Evolutionary conservation across 805 yeast species (phyloP).

Genomic region (Ogataea angusta): DNA sequence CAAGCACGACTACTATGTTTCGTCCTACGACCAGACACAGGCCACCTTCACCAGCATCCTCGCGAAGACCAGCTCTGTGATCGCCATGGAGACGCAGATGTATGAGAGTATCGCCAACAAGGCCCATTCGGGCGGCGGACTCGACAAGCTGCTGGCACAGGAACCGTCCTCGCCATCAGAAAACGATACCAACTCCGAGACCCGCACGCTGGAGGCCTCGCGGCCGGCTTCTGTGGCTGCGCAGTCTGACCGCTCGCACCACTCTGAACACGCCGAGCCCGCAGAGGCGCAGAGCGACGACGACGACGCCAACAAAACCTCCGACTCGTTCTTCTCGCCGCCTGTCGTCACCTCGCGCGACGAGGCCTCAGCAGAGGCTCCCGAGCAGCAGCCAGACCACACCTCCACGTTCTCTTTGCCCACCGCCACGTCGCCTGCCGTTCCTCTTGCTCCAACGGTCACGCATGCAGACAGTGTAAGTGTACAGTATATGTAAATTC

Average conservation of each 20-base stretch:
- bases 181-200: not conserved
- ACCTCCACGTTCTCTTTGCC: constrained; percentile 24
- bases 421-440: constrained; percentile 14
- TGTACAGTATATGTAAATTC: constrained; percentile 4
- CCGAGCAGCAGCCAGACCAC: constrained; percentile 8
- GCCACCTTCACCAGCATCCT: constrained; percentile 56
- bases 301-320: constrained; percentile 12
- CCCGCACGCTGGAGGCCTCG: not conserved
- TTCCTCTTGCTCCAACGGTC: constrained; percentile 1
- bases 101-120: constrained; percentile 78
- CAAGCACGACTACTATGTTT: constrained; percentile 71
- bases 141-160: constrained; percentile 46
- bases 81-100: constrained; percentile 77
- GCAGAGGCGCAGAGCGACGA: not conserved
- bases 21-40: constrained; percentile 59
- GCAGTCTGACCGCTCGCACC: not conserved
- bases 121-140: constrained; percentile 86
- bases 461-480: constrained; percentile 1
- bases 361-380: constrained; percentile 3
- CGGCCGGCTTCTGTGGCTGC: not conserved
- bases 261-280: not conserved
- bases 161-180: constrained; percentile 14
- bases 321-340: constrained; percentile 23
- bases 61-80: constrained; percentile 55
- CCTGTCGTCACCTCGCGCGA: constrained; percentile 17